These are phyloP conservation scores for Pisolithus thermaeus DNA, from an alignment of 1,284 basidiomycete genomes.

Conservation along the genomic window DNA sequence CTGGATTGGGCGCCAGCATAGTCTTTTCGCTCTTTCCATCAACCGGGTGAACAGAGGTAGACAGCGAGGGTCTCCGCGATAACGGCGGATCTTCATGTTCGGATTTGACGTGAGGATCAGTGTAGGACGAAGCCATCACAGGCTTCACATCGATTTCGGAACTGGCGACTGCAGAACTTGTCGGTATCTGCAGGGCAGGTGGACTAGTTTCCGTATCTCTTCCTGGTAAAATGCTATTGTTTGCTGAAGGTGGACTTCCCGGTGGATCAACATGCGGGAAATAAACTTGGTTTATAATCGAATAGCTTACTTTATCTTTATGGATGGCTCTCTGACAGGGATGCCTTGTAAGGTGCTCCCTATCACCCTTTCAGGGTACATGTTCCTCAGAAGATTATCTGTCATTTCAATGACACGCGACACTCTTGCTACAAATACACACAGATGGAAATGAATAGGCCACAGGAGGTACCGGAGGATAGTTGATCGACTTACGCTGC, in stretches of 20 bases:
- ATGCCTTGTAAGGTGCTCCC: neutral
- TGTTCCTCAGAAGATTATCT: neutral
- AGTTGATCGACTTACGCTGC: slow-evolving; percentile 13
- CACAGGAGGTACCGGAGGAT: neutral
- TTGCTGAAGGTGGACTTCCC: neutral
- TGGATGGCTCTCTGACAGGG: neutral
- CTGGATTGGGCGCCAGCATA: neutral
- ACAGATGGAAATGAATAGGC: neutral
- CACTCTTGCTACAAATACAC: slow-evolving; percentile 14
- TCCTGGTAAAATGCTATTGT: neutral
- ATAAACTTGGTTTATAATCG: neutral
- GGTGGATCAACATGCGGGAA: neutral
- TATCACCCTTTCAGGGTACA: neutral
- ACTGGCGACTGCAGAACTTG: neutral
- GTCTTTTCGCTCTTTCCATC: neutral
- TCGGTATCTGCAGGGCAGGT: neutral
- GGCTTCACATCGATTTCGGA: neutral
- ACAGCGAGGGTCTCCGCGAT: neutral
- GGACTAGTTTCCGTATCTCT: neutral
- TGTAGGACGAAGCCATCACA: neutral
- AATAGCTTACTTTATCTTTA: neutral
- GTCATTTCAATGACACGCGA: slow-evolving; percentile 13
- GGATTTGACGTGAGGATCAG: neutral
- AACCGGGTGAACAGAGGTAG: neutral
- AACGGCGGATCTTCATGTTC: neutral